Conservation (phyloP, 495 filamentous ascomycete species). For the Podospora comata region DNA sequence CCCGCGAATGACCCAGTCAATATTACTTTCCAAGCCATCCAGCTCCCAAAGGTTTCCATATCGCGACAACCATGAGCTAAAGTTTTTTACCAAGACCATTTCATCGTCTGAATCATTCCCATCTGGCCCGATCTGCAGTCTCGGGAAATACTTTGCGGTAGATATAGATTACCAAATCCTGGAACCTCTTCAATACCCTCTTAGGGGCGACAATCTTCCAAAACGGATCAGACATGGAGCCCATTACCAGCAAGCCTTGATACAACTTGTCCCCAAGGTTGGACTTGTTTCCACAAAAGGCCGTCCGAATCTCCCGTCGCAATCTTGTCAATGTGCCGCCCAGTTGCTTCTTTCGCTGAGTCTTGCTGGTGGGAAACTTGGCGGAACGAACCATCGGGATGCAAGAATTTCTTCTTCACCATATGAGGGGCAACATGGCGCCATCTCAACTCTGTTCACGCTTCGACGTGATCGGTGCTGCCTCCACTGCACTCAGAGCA, state of each 20-base stretch:
- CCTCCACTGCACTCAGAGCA: background rate
- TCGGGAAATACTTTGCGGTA: background rate
- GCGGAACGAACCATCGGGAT: background rate
- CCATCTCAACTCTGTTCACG: background rate
- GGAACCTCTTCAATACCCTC: background rate
- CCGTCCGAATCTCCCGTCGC: background rate
- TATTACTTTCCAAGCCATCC: background rate
- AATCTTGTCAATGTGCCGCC: background rate
- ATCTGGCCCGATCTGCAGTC: background rate
- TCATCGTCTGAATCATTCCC: background rate
- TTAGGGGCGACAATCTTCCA: background rate
- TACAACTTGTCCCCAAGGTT: background rate
- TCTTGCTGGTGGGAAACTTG: background rate
- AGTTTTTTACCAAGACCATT: background rate
- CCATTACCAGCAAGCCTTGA: background rate
- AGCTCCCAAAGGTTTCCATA: background rate
- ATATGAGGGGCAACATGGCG: background rate
- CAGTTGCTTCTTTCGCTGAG: background rate
- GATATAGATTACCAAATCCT: background rate
- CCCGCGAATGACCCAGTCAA: background rate
- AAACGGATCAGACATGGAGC: background rate
- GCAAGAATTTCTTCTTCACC: background rate
- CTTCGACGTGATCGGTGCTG: background rate
- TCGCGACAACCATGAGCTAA: background rate
- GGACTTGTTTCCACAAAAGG: background rate